Evolutionary conservation across 2,329 filamentous ascomycete species (phyloP), one percentile per base, ranked within the genome.

Genomic region (Aureobasidium musti): DNA sequence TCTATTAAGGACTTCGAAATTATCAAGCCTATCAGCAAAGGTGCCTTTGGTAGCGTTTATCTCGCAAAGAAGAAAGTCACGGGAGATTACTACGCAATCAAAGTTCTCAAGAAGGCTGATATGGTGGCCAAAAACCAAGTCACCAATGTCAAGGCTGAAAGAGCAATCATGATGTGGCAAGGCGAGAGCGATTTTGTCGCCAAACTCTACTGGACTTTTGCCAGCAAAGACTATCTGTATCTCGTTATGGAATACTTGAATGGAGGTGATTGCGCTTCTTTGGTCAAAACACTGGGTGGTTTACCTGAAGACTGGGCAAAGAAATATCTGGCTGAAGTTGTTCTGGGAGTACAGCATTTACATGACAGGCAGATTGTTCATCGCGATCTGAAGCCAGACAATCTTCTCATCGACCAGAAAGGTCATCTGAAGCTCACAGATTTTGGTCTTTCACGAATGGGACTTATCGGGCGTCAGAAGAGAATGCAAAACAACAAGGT

Each of bases 141-240:
- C 72, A 97, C 95, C 71, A 99, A 99, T 74, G 95, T 99, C 74
- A 98, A 99, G 79, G 95, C 96, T 10, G 95, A 99, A 79, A 87
- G 95, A 71, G 96, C 96, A 26, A 99, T 99, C 75, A 98, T 99
- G 95, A 99, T 99, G 95, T 98, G 95, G 91, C 95, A 99, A 80
- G 95, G 95, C 26, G 92, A 98, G 78, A 99, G 96, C 77, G 95
- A 99, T 68, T 99, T 99, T 76, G 95, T 99, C 67, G 95, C 95
- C 30, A 99, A 99, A 80, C 84, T 99, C 14, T 99, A 98, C 80
- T 99, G 96, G 96, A 99, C 95, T 0, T 99, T 99, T 75, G 97
- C 95, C 4, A 99, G 94, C 83, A 99, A 99, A 75, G 95, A 99
- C 75, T 99, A 97, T 75, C 87, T 99, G 28, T 99, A 98, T 75